phyloP scores from a whole-genome alignment of 495 filamentous ascomycete genomes.

The Tuber aestivum region DNA sequence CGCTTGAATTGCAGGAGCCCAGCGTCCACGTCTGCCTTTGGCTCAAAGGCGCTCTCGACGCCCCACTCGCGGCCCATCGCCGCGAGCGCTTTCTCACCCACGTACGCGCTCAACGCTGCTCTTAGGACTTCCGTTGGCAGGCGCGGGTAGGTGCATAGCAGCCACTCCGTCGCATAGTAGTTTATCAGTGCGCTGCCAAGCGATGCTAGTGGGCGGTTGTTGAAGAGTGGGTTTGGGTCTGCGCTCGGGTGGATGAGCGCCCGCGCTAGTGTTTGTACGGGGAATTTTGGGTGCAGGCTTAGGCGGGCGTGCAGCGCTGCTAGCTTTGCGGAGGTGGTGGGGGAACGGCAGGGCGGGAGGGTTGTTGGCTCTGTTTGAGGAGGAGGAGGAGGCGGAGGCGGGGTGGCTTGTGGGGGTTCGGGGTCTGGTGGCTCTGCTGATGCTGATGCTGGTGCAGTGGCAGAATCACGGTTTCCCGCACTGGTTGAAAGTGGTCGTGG shows the following conservation, averaged over 20 bases:
- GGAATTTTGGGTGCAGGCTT: conserved; percentile 70
- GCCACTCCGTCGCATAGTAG: conserved; percentile 80
- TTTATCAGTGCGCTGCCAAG: conserved; percentile 76
- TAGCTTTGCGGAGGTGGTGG: conserved; percentile 78
- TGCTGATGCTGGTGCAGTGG: neutral
- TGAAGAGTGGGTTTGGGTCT: conserved; percentile 66
- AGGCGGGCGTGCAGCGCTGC: conserved; percentile 89
- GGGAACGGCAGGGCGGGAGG: conserved; percentile 63
- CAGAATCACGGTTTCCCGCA: conserved; percentile 1
- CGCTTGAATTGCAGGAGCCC: conserved; percentile 79
- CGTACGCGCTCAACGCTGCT: conserved; percentile 75
- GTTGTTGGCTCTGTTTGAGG: neutral
- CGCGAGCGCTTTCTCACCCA: conserved; percentile 63
- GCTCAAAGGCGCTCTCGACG: conserved; percentile 72
- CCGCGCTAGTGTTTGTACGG: conserved; percentile 77
- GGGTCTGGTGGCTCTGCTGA: neutral
- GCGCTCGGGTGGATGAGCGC: conserved; percentile 78
- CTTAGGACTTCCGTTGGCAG: conserved; percentile 76
- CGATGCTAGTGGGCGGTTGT: conserved; percentile 72
- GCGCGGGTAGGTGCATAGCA: conserved; percentile 80
- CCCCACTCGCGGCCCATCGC: conserved; percentile 78
- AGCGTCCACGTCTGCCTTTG: conserved; percentile 85
- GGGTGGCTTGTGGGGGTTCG: neutral
- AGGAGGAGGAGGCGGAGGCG: neutral
- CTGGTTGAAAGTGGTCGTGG: conserved; percentile 22